Evolutionary conservation across 2,329 filamentous ascomycete genomes (phyloP), one percentile per base, ranked within the genome.

Genomic region (Leptographium wingfieldii): DNA sequence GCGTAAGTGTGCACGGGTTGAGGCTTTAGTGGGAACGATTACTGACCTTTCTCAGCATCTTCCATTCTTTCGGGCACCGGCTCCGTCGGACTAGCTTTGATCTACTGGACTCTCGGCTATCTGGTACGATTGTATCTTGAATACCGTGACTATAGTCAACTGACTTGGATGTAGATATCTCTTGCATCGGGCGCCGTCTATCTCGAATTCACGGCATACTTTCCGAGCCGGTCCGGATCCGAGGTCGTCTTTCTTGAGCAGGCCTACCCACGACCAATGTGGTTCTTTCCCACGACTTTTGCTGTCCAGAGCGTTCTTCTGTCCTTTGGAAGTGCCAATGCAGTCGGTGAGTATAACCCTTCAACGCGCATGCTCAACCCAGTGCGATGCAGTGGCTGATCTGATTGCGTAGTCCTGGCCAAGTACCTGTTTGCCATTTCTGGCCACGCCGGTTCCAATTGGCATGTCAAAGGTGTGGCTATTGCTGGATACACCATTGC

Each of bases 201-300:
- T 60, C 77, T 87, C 10, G 85, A 88, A 66, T 79, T 81, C 16
- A 78, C 83, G 0, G 76, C 81, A 1, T 87, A 83, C 63, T 88
- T 87, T 61, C 84, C 84, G 0, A 86, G 80, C 66, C 79, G 85
- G 9, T 85, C 81, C 2, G 85, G 84, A 0, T 78, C 79, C 0
- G 83, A 88, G 65, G 84, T 85, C 0, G 84, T 85, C 0, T 88
- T 86, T 64, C 75, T 88, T 0, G 85, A 88, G 64, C 85, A 88
- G 66, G 81, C 83, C 0, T 88, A 80, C 63, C 84, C 84, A 1
- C 76, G 82, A 1, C 85, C 85, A 0, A 79, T 76, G 59, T 85
- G 82, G 66, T 77, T 88, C 62, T 81, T 88, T 56, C 83, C 84
- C 0, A 81, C 81, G 0, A 75, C 82, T 0, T 88, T 85, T 67